phyloP scores from a whole-genome alignment of 2,329 filamentous ascomycete species.

The Fusarium keratoplasticum region DNA sequence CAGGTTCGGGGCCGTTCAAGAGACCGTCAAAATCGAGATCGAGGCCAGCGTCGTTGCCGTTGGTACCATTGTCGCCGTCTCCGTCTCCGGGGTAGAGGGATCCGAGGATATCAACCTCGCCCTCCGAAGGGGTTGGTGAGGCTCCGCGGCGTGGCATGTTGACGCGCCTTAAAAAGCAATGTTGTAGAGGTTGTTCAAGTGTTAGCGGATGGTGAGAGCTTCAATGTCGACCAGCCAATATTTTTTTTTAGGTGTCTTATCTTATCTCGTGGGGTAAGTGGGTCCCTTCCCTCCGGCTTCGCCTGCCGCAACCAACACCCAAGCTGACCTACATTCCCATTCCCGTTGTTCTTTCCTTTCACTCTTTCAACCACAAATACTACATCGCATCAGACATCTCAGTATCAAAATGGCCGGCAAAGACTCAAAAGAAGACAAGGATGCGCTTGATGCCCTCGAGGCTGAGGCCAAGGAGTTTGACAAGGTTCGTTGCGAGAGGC shows the following conservation, averaged over 20 bases:
- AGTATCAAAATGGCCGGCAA: conserved; percentile 51
- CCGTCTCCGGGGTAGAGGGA: conserved; percentile 76
- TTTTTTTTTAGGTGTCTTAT: conserved; percentile 51
- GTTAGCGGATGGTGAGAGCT: conserved; percentile 18
- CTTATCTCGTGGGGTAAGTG: conserved; percentile 54
- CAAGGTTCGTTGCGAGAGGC: conserved; percentile 69
- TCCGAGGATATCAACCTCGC: conserved; percentile 89
- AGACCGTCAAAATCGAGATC: conserved; percentile 71
- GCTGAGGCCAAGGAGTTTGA: conserved; percentile 90
- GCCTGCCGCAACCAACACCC: conserved; percentile 11
- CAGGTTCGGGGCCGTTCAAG: conserved; percentile 61
- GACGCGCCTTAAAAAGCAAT: conserved; percentile 15
- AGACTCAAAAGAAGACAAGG: conserved; percentile 69
- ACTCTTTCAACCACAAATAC: conserved; percentile 12
- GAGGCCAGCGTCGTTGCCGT: conserved; percentile 51
- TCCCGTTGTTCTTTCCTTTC: conserved; percentile 2
- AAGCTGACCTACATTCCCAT: conserved; percentile 2
- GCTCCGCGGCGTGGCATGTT: conserved; percentile 78
- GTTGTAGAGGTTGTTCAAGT: conserved; percentile 10
- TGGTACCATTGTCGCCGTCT: conserved; percentile 58
- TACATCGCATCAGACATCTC: not conserved
- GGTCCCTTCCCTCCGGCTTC: conserved; percentile 17
- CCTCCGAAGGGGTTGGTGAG: conserved; percentile 88
- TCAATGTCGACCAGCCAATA: conserved; percentile 38
- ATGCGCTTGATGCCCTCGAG: conserved; percentile 84